Evolutionary conservation across 2,329 filamentous ascomycete genomes (phyloP).

Genomic region (Ophiostoma perfectum): DNA sequence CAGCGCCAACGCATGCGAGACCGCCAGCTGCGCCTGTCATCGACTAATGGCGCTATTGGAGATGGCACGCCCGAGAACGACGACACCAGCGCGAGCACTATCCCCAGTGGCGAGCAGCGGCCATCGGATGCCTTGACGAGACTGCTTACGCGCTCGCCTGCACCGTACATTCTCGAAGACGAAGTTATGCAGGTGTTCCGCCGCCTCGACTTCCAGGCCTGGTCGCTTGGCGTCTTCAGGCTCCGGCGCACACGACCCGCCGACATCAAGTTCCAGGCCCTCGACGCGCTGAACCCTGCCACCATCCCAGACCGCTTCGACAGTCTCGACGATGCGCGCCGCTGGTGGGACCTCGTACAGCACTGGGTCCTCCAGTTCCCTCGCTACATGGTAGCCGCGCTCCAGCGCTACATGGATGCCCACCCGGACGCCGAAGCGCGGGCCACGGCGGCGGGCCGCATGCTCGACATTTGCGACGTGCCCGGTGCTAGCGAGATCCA

Average conservation of each 20-base stretch:
- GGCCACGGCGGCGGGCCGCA: conserved; percentile 2
- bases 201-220: conserved; percentile 31
- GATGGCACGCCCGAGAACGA: background rate
- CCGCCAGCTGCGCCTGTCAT: background rate
- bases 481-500: conserved; percentile 24
- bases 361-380: conserved; percentile 30
- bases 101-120: background rate
- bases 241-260: conserved; percentile 21
- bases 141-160: conserved; percentile 23
- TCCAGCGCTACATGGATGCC: conserved; percentile 22
- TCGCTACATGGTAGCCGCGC: conserved; percentile 25
- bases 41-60: background rate
- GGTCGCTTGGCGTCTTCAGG: conserved; percentile 29
- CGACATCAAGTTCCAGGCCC: conserved; percentile 23
- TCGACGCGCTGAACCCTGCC: conserved; percentile 22
- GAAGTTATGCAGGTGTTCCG: conserved; percentile 32
- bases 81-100: background rate
- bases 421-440: conserved; percentile 16
- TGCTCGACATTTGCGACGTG: conserved; percentile 26
- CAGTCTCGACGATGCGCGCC: conserved; percentile 29
- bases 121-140: background rate
- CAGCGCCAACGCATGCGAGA: conserved; percentile 14
- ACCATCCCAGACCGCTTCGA: conserved; percentile 28
- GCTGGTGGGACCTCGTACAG: conserved; percentile 32
- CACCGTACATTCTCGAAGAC: conserved; percentile 29